Evolutionary conservation across 2,329 filamentous ascomycete species (phyloP), one percentile per base, ranked within the genome.

Genomic region (Fusarium austroafricanum): DNA sequence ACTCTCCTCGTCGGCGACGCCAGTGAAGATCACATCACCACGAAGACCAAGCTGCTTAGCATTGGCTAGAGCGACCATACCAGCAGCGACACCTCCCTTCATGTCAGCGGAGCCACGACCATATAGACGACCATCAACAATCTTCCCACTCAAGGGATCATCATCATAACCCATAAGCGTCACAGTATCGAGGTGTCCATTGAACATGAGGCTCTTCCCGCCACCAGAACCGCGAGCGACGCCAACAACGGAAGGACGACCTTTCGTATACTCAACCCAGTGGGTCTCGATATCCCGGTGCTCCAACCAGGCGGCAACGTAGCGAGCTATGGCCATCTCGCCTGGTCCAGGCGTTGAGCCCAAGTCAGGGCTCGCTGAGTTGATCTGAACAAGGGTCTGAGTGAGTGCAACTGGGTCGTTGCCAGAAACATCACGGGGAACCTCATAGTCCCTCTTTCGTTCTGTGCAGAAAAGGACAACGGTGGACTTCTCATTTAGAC

Each of bases 401-500:
- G 83, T 82, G 29, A 87, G 68, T 1, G 61, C 52, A 6, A 83
- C 77, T 0, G 80, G 69, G 38, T 84, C 81, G 7, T 84, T 79
- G 5, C 68, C 61, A 2, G 79, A 79, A 1, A 85, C 81, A 29
- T 79, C 75, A 6, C 63, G 58, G 0, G 86, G 86, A 11, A 75
- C 59, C 0, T 69, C 49, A 65, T 92, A 91, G 3, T 83, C 80
- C 37, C 90, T 82, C 10, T 73, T 70, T 0, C 89, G 89, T 39
- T 79, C 77, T 1, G 91, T 93, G 64, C 86, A 89, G 40, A 92
- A 83, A 2, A 93, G 75, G 1, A 93, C 83, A 0, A 93, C 82
- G 0, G 89, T 81, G 0, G 87, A 84, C n/a, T 87, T 77, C 0
- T 76, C 69, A 10, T 79, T 74, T 0, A 88, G 72, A 0, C 75